Conservation (phyloP, 129 eudicot genomes). For the Dittrichia graveolens region DNA sequence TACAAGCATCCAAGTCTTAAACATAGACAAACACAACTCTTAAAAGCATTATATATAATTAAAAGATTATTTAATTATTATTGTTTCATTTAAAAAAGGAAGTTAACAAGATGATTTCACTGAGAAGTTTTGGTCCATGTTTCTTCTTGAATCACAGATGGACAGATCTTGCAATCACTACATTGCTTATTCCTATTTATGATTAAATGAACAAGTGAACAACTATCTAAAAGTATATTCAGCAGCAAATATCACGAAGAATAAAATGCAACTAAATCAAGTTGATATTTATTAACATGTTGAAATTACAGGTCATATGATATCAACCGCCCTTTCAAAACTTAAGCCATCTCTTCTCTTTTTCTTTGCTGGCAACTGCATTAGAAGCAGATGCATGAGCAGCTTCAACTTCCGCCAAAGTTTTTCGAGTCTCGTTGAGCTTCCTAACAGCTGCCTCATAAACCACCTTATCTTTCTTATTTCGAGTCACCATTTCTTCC, state of each 20-base stretch:
- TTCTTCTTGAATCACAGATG: constrained; percentile 6
- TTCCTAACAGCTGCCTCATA: constrained; percentile 84
- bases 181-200: background rate
- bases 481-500: constrained; percentile 86
- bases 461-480: constrained; percentile 81
- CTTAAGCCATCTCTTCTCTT: constrained; percentile 92
- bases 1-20: background rate
- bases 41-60: constrained; percentile 1
- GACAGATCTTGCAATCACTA: background rate
- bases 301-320: constrained; percentile 12
- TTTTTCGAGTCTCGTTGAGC: constrained; percentile 63
- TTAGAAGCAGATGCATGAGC: constrained; percentile 77
- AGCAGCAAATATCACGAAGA: background rate
- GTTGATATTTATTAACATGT: constrained; percentile 10
- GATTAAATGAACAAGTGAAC: background rate
- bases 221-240: background rate
- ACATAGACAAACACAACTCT: background rate
- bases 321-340: constrained; percentile 43
- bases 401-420: constrained; percentile 69
- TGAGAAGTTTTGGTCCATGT: background rate
- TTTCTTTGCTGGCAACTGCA: constrained; percentile 75
- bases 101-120: background rate
- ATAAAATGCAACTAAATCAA: background rate
- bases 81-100: too few relatives aligned
- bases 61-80: background rate